Evolutionary conservation across 495 filamentous ascomycete genomes (phyloP).

Genomic region (Venustampulla echinocandica): DNA sequence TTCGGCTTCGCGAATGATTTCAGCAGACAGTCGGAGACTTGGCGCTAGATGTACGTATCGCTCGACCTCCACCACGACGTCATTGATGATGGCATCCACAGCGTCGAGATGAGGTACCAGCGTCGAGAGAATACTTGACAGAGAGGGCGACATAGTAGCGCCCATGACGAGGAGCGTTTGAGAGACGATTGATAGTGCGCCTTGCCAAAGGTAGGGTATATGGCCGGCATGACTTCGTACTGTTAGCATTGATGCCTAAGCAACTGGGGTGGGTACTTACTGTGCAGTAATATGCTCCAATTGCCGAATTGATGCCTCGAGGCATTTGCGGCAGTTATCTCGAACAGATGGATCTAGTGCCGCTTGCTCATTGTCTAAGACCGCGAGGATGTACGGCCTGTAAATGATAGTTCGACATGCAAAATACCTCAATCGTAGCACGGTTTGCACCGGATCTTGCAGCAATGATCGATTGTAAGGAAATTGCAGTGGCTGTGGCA

Average conservation of each 20-base stretch:
- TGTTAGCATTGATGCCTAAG: conserved; percentile 3
- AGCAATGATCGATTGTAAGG: conserved; percentile 56
- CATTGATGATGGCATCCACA: conserved; percentile 66
- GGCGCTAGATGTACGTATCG: conserved; percentile 66
- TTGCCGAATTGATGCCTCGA: conserved; percentile 75
- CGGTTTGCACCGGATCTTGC: conserved; percentile 68
- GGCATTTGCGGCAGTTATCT: conserved; percentile 69
- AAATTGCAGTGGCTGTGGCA: conserved; percentile 66
- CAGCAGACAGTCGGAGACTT: conserved; percentile 60
- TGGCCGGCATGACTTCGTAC: conserved; percentile 61
- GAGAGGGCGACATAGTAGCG: conserved; percentile 69
- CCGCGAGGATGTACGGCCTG: conserved; percentile 71
- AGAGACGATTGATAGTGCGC: conserved; percentile 71
- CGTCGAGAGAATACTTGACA: conserved; percentile 43
- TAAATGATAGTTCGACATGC: conserved; percentile 81
- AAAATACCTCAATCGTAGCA: conserved; percentile 68
- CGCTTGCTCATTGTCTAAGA: conserved; percentile 67
- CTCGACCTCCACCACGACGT: conserved; percentile 64
- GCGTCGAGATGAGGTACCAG: conserved; percentile 53
- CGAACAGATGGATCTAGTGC: conserved; percentile 59
- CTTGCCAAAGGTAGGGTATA: conserved; percentile 82
- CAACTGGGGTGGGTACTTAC: conserved; percentile 33
- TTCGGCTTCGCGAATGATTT: conserved; percentile 74
- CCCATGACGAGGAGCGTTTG: conserved; percentile 77
- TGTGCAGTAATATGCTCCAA: conserved; percentile 71